Base-by-base conservation (phyloP, 495 filamentous ascomycete genomes). In the Mytilinidion resinicola region DNA sequence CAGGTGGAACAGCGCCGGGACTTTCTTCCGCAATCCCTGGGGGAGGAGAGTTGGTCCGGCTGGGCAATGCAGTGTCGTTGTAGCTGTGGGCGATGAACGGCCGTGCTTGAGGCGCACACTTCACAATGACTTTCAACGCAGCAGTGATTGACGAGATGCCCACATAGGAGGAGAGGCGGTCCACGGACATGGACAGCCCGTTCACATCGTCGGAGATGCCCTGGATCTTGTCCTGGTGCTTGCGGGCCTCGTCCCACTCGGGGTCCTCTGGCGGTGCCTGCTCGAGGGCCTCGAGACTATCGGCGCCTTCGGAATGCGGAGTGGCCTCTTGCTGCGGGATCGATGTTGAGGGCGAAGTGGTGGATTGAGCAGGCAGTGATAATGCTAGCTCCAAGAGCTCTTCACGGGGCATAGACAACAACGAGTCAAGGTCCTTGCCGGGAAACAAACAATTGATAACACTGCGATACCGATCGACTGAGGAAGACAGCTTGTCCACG, bases 81-180 rank as follows among this genome's bases (percentile, higher is more conserved):
- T 74, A 69, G 36, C 65, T 72, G 49, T 72, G 72, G 9, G 75
- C 70, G 49, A 89, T 81, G 14, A 82, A 83, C 15, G 77, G 74
- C 36, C 80, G 69, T 19, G 84, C 77, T 20, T 77, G 78, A 4
- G 88, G 88, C 53, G 86, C 85, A 35, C 87, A 80, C 74, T 84
- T 87, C 59, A 89, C 80, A 71, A 92, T 90, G 51, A 90, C 88
- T 71, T 89, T 86, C 20, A 92, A 77, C 9, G 86, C 86, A 0
- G 88, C 87, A 62, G 87, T 87, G 62, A 92, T 86, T 17, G 88
- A 92, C 0, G 87, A 90, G n/a, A 87, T 82, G 7, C 88, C 88
- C 1, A 92, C 76, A 62, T 91, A 92, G 9, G 88, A 91, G 9
- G 86, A 83, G 56, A 86, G 81, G 9, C 82, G 78, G 64, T 85